Evolutionary conservation across 78 protist species (phyloP), one percentile per base, ranked within the genome.

Genomic region (Chrysochromulina parva): DNA sequence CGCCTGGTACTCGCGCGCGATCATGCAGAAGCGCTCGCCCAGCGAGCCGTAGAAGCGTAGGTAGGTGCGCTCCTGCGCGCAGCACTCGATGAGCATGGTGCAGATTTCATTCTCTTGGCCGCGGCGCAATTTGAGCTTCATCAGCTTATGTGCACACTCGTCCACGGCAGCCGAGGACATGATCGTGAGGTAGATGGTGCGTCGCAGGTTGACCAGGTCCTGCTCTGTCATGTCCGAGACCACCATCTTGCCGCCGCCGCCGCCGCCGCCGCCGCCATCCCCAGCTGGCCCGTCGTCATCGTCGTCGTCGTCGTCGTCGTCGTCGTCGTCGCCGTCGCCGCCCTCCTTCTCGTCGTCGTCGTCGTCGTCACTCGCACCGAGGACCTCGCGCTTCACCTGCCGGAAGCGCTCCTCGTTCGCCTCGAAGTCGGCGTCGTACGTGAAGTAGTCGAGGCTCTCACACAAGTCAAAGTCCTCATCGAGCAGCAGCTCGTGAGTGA

Each of bases 71-170:
- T 98, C 98, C 87, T 26, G 98, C 67, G 93, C 54, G 87, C 99
- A 97, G 93, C 98, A 96, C 89, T 99, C 99, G 52, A 98, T 84
- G n/a, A 99, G 50, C 99, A 98, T 98, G 19, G 80, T 90, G 55
- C 84, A 26, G 11, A 98, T n/a, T 65, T 97, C 98, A 47, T 26
- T 28, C 89, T 98, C 97, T 60, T 91, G 95, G 13, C 92, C 97
- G 24, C 28, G 62, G 38, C 65, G 62, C 53, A 91, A 62, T 93
- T 91, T 60, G 90, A 88, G 89, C 65, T 91, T 95, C 55, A 95
- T 74, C 24, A 98, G 86, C 96, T 98, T 98, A 96, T 98, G 99
- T 6, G 96, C 99, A 55, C 93, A 93, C 84, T 98, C 99, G n/a
- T 99, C 99, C 54, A 91, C 93, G 90, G 73, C 92, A 17, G 90